These are phyloP conservation scores for Geotrichum fermentans DNA, from an alignment of 1,139 yeast species.

Conservation along the genomic window DNA sequence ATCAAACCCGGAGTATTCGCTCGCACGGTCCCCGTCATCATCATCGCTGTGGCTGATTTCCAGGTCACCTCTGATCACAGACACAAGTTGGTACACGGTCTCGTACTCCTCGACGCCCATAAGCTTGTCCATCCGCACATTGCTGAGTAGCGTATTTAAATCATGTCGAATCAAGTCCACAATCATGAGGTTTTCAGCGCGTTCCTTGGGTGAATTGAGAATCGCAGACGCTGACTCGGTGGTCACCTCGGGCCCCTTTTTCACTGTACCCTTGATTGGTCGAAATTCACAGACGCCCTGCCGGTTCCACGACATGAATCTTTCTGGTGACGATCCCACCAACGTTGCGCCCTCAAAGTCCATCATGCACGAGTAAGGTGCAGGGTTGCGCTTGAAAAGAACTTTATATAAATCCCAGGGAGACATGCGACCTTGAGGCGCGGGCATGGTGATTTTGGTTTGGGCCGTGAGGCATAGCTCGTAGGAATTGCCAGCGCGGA, in stretches of 20 bases:
- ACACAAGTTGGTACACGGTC: slow-evolving; percentile 86
- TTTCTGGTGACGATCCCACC: slow-evolving; percentile 89
- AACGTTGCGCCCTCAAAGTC: slow-evolving; percentile 60
- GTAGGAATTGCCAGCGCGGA: slow-evolving; percentile 84
- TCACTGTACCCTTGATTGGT: slow-evolving; percentile 95
- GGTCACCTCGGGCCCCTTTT: slow-evolving; percentile 46
- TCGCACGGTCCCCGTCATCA: background rate
- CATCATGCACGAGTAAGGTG: slow-evolving; percentile 85
- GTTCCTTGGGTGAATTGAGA: slow-evolving; percentile 81
- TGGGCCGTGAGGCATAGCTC: slow-evolving; percentile 87
- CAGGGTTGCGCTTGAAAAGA: slow-evolving; percentile 70
- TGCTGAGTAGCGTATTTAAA: slow-evolving; percentile 60
- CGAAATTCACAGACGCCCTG: slow-evolving; percentile 63
- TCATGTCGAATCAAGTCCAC: slow-evolving; percentile 94
- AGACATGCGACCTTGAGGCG: slow-evolving; percentile 24
- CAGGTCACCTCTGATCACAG: slow-evolving; percentile 72
- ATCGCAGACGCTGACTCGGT: slow-evolving; percentile 57
- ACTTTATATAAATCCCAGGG: slow-evolving; percentile 82
- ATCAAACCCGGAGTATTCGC: slow-evolving; percentile 63
- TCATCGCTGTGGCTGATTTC: slow-evolving; percentile 25
- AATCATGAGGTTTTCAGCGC: slow-evolving; percentile 95
- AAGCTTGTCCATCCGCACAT: slow-evolving; percentile 67
- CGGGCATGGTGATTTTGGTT: slow-evolving; percentile 50
- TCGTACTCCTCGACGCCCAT: slow-evolving; percentile 92
- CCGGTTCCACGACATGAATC: slow-evolving; percentile 72